Percentiles rank a stretch among this genome's conserved stretches.
Conservation (phyloP, 192 early-diverging fungal species). For the Coemansia sp. region DNA sequence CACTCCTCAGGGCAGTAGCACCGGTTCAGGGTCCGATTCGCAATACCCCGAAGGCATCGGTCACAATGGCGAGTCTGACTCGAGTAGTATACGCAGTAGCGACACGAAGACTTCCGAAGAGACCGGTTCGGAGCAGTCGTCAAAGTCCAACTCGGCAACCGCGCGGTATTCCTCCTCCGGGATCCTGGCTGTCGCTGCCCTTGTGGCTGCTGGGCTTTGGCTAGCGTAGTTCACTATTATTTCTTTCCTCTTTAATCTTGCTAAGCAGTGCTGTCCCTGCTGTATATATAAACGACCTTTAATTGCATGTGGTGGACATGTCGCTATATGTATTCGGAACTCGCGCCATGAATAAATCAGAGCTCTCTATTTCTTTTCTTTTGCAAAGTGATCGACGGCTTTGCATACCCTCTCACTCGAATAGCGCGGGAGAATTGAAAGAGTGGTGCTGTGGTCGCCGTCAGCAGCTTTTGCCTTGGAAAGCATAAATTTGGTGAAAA, state of each 20-base stretch:
- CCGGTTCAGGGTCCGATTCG: background rate
- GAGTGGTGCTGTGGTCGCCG: background rate
- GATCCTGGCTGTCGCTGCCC: background rate
- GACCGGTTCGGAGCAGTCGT: background rate
- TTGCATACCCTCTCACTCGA: background rate
- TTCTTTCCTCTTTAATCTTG: background rate
- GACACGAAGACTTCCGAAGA: background rate
- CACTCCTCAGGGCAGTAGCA: slow-evolving; percentile 1
- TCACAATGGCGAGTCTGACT: slow-evolving; percentile 12
- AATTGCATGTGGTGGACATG: background rate
- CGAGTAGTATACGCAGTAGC: background rate
- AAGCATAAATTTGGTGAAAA: background rate
- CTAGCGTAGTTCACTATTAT: background rate
- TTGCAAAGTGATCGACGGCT: background rate
- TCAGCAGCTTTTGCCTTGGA: background rate
- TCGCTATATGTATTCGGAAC: background rate
- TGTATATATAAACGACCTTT: background rate
- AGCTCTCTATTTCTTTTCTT: background rate
- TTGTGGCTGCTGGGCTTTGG: slow-evolving; percentile 3
- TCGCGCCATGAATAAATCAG: background rate
- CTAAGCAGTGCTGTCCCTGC: background rate
- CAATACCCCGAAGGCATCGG: slow-evolving; percentile 9
- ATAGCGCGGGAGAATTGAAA: background rate
- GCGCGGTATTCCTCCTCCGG: background rate
- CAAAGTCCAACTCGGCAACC: slow-evolving; percentile 7